phyloP scores from a whole-genome alignment of 148 eudicot species.

The Cornus florida region DNA sequence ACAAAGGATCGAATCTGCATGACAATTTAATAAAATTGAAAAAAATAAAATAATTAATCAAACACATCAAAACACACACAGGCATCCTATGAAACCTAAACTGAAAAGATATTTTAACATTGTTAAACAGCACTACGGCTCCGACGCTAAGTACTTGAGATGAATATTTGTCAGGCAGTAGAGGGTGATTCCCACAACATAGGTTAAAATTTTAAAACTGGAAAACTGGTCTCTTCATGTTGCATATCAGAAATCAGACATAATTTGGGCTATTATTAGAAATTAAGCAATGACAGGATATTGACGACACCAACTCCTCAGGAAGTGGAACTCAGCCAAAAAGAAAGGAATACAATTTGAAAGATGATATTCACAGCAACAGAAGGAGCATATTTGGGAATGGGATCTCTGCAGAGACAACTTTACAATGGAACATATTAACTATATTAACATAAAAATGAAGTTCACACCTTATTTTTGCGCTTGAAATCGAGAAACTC shows the following conservation, averaged over 20 bases:
- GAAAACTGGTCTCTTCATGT: background rate
- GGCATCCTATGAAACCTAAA: conserved; percentile 3
- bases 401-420: background rate
- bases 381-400: background rate
- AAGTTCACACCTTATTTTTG: conserved; percentile 69
- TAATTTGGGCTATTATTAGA: background rate
- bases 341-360: too few relatives aligned
- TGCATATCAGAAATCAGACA: background rate
- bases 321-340: background rate
- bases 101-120: background rate
- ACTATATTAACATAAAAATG: background rate
- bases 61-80: conserved; percentile 1
- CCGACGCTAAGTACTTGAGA: background rate
- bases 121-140: background rate
- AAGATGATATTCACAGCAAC: background rate
- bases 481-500: conserved; percentile 98
- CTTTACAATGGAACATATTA: background rate
- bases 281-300: background rate
- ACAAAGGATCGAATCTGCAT: conserved; percentile 95
- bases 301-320: background rate
- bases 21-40: conserved; percentile 4
- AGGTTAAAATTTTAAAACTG: background rate
- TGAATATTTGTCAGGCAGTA: background rate
- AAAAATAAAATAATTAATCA: background rate
- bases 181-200: background rate